Conservation (phyloP, 2,329 filamentous ascomycete genomes). For the Sarocladium brachiariae region DNA sequence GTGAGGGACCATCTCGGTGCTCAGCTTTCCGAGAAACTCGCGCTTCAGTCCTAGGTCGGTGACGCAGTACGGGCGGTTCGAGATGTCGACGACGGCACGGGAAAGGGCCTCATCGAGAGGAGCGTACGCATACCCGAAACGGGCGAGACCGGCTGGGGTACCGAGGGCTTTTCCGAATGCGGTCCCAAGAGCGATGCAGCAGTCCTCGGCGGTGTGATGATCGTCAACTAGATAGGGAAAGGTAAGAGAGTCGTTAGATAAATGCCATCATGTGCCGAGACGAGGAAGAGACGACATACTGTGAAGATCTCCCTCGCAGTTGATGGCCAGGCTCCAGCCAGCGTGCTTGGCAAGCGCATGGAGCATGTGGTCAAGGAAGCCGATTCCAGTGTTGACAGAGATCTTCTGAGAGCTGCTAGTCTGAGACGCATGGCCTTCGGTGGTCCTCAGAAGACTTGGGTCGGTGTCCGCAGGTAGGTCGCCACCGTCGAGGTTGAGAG, state of each 20-base stretch:
- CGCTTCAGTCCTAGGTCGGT: conserved; percentile 77
- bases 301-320: conserved; percentile 83
- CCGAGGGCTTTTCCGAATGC: conserved; percentile 79
- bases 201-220: conserved; percentile 96
- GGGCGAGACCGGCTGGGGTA: conserved; percentile 70
- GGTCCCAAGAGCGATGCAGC: conserved; percentile 80
- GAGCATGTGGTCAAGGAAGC: conserved; percentile 98
- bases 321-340: conserved; percentile 82
- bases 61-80: conserved; percentile 81
- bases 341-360: conserved; percentile 94
- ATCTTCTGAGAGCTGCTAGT: conserved; percentile 79
- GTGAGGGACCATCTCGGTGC: conserved; percentile 95
- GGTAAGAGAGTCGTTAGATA: conserved; percentile 9
- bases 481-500: conserved; percentile 89
- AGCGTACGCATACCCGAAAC: conserved; percentile 87
- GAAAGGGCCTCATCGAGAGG: conserved; percentile 94
- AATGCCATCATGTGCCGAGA: background rate
- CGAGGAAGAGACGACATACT: conserved; percentile 50
- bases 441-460: conserved; percentile 40
- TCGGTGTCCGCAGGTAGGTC: conserved; percentile 61
- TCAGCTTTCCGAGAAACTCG: conserved; percentile 90
- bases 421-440: conserved; percentile 72
- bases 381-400: conserved; percentile 84
- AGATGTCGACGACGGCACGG: conserved; percentile 88
- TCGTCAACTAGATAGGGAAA: conserved; percentile 78